Conservation (phyloP, 352 stramenopile species). For the Heterotrichella gracilis region DNA sequence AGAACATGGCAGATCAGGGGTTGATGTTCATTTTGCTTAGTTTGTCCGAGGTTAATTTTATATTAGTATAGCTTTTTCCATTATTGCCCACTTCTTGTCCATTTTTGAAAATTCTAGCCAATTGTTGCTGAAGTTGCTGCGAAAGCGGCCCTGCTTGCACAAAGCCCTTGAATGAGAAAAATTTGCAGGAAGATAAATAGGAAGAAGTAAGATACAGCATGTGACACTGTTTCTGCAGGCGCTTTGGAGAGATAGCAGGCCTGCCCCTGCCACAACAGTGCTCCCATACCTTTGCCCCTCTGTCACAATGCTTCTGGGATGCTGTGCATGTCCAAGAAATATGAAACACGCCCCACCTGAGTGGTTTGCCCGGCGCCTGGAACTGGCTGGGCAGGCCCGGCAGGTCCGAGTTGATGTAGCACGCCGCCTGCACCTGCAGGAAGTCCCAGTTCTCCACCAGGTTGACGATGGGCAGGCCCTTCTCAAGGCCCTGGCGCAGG, state of each 20-base stretch:
- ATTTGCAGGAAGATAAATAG: no score
- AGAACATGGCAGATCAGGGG: no score
- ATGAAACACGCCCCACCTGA: no score
- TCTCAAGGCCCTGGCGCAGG: conserved; percentile 53
- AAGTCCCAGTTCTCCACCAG: conserved; percentile 98
- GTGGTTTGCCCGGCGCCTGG: conserved; percentile 60
- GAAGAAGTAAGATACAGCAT: no score
- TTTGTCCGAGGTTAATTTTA: no score
- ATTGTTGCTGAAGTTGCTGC: conserved; percentile 90
- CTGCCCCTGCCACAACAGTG: no score
- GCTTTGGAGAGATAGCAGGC: no score
- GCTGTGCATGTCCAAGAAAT: no score
- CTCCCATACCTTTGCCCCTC: conserved; percentile 79
- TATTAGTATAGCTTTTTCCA: conserved; percentile 29
- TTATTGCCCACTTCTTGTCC: not conserved
- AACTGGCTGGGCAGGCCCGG: conserved; percentile 67
- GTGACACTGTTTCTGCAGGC: no score
- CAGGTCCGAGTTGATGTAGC: conserved; percentile 94
- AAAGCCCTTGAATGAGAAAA: no score
- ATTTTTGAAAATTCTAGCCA: conserved; percentile 74
- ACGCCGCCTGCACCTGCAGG: conserved; percentile 66
- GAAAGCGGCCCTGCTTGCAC: conserved; percentile 83
- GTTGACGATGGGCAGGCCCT: conserved; percentile 75
- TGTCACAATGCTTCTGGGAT: conserved; percentile 82
- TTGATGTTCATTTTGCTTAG: no score